phyloP scores from a whole-genome alignment of 2,329 filamentous ascomycete species.

The Myriosclerotinia duriaeana region DNA sequence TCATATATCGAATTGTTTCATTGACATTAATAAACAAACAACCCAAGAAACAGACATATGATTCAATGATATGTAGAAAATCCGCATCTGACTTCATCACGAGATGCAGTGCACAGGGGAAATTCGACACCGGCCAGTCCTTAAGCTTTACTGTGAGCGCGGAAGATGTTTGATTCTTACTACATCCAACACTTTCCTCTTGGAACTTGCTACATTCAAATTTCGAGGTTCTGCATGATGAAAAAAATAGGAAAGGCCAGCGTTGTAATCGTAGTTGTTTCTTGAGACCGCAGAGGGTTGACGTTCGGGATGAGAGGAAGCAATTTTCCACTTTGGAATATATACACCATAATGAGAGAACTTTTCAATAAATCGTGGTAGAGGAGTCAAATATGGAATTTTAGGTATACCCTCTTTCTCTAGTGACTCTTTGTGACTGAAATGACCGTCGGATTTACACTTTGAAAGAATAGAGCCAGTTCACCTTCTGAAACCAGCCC shows the following conservation, averaged over 20 bases:
- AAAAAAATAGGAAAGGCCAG: no score
- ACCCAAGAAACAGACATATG: accelerated
- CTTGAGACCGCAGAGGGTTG: neutral
- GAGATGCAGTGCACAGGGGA: neutral
- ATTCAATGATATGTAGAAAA: neutral
- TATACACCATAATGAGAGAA: neutral
- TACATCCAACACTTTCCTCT: neutral
- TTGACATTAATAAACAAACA: neutral
- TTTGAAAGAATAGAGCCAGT: neutral
- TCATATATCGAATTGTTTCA: neutral
- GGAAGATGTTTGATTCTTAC: neutral
- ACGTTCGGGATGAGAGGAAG: no score
- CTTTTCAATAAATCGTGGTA: neutral
- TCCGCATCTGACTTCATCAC: neutral
- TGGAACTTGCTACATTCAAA: neutral
- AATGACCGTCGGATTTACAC: neutral
- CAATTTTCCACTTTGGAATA: neutral
- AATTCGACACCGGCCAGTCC: neutral
- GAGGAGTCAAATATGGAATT: neutral
- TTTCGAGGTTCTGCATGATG: neutral
- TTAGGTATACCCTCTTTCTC: neutral
- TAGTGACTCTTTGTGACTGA: neutral
- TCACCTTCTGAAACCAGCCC: neutral
- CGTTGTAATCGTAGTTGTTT: neutral
- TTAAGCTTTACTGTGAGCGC: neutral